Percentiles rank a stretch among this genome's conserved stretches.
These are phyloP conservation scores for Dorcoceras hygrometricum DNA, from an alignment of 257 asterid species.

Conservation along the genomic window DNA sequence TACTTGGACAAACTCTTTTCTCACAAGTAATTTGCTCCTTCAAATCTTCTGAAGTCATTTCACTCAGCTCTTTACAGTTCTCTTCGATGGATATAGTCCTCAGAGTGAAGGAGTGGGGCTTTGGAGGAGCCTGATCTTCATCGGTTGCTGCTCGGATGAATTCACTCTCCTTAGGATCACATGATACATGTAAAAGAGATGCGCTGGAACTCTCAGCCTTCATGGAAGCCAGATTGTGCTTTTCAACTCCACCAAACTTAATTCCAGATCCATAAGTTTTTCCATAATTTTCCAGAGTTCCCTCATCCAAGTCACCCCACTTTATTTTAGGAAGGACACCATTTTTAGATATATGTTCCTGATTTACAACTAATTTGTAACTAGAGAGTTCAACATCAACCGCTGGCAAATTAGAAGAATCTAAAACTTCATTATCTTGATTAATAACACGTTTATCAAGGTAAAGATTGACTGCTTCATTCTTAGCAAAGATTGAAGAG, in stretches of 20 bases:
- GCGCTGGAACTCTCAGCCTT: slow-evolving; percentile 34
- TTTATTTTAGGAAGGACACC: slow-evolving; percentile 59
- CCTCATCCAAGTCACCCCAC: slow-evolving; percentile 97
- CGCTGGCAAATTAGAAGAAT: slow-evolving; percentile 30
- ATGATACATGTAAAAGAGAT: slow-evolving; percentile 25
- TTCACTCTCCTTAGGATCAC: slow-evolving; percentile 31
- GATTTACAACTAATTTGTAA: slow-evolving; percentile 35
- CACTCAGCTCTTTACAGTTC: slow-evolving; percentile 38
- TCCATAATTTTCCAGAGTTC: slow-evolving; percentile 55
- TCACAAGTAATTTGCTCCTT: slow-evolving; percentile 44
- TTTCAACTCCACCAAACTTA: slow-evolving; percentile 38
- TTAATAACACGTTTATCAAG: slow-evolving; percentile 49
- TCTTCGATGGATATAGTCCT: slow-evolving; percentile 28
- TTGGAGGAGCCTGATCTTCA: slow-evolving; percentile 33
- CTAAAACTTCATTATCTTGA: slow-evolving; percentile 40
- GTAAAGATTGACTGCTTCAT: slow-evolving; percentile 31
- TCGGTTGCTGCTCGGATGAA: slow-evolving; percentile 17
- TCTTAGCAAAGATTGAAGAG: slow-evolving; percentile 35
- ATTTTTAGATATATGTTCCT: slow-evolving; percentile 34
- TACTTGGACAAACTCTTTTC: slow-evolving; percentile 34
- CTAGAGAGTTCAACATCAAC: slow-evolving; percentile 26
- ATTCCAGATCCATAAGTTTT: slow-evolving; percentile 43
- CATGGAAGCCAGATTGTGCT: slow-evolving; percentile 28
- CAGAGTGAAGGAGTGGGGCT: slow-evolving; percentile 29
- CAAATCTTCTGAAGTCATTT: slow-evolving; percentile 51